These are phyloP conservation scores for Neurospora sp. DNA, from an alignment of 495 filamentous ascomycete genomes.

Conservation along the genomic window DNA sequence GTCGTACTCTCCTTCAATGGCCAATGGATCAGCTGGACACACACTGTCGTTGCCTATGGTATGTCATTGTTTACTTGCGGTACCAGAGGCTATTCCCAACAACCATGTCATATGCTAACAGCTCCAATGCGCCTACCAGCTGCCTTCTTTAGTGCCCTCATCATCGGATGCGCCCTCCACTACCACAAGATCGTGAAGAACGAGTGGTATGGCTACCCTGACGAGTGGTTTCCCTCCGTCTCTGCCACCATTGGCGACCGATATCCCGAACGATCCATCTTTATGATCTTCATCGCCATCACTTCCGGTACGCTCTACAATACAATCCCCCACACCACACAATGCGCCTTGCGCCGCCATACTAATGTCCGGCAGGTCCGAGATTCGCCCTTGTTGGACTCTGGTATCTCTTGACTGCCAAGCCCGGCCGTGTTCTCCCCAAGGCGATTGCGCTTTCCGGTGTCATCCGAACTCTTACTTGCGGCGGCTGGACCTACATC, in stretches of 20 bases:
- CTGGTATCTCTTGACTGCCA: conserved; percentile 83
- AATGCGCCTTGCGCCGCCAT: background rate
- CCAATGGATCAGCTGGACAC: conserved; percentile 83
- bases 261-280: conserved; percentile 93
- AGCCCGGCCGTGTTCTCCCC: conserved; percentile 61
- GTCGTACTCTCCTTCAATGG: conserved; percentile 77
- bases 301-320: conserved; percentile 57
- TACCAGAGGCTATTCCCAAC: background rate
- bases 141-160: conserved; percentile 83
- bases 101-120: background rate
- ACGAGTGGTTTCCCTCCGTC: conserved; percentile 99
- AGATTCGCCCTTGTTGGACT: conserved; percentile 85
- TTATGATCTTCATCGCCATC: conserved; percentile 93
- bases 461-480: conserved; percentile 81
- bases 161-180: conserved; percentile 77
- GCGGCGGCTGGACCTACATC: conserved; percentile 97
- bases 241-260: conserved; percentile 98
- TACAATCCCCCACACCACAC: background rate
- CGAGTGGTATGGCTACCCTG: conserved; percentile 90
- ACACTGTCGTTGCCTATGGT: conserved; percentile 78
- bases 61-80: conserved; percentile 12
- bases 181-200: conserved; percentile 97
- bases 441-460: conserved; percentile 75
- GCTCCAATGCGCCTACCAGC: conserved; percentile 29
- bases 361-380: conserved; percentile 47